Conservation (phyloP, 177 flowering plant genomes). For the Telopea speciosissima region DNA sequence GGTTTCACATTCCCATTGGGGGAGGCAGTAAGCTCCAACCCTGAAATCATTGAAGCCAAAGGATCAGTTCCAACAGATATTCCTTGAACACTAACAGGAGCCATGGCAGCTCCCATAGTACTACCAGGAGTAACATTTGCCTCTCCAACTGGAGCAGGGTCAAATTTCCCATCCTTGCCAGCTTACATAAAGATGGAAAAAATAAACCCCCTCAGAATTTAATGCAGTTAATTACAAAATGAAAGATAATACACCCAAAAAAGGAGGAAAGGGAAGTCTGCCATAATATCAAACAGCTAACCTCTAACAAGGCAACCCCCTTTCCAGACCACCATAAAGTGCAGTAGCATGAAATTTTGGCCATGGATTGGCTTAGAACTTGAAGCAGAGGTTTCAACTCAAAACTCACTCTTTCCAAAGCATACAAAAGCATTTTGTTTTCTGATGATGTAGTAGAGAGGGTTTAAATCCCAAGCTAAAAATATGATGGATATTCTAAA, state of each 20-base stretch:
- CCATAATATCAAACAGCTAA: neutral
- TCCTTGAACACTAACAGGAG: slow-evolving; percentile 24
- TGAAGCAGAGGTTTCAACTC: neutral
- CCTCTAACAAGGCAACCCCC: neutral
- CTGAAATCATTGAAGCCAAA: slow-evolving; percentile 31
- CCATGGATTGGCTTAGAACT: neutral
- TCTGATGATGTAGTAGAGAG: no score
- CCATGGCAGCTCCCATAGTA: slow-evolving; percentile 13
- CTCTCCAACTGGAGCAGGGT: slow-evolving; percentile 21
- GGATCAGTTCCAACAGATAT: slow-evolving; percentile 31
- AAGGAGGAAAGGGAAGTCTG: neutral
- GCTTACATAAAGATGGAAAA: slow-evolving; percentile 8
- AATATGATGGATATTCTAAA: no score
- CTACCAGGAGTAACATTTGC: slow-evolving; percentile 24
- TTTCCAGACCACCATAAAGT: neutral
- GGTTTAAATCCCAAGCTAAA: no score
- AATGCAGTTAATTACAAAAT: neutral
- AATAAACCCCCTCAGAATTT: neutral
- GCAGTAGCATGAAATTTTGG: neutral
- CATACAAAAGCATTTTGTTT: neutral
- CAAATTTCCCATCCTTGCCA: slow-evolving; percentile 42
- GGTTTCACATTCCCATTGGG: slow-evolving; percentile 25
- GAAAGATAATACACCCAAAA: neutral
- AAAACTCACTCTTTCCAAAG: neutral
- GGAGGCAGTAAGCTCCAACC: slow-evolving; percentile 39